Base-by-base conservation (phyloP, 768 basidiomycete species). In the Galerina marginata region DNA sequence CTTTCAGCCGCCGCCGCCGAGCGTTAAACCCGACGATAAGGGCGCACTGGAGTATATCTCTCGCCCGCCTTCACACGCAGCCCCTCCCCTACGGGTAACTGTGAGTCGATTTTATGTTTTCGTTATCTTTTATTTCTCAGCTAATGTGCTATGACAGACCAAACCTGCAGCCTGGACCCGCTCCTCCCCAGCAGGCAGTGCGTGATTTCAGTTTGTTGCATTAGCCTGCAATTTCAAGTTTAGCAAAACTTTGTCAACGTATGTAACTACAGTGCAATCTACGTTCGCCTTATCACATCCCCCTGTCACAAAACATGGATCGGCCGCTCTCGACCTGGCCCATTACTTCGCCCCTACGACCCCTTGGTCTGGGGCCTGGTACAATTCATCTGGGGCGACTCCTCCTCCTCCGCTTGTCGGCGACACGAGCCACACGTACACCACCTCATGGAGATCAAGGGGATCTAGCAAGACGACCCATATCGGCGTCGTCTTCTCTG, bases 401-500 rank as follows among this genome's bases (percentile, higher is more conserved):
- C 47, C 70, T 23, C 79, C 81, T 2, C 72, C 78, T 38, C 68
- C 71, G 7, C 51, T 75, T 9, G 58, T 65, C 15, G 70, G 68
- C 50, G 67, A 65, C 40, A 67, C 44, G 9, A 54, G 74, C 33
- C 70, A 75, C 40, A 56, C 65, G 25, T 72, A 66, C 49, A 58
- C 69, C 11, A 71, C 67, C 47, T 65, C 74, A 23, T 76, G 73
- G 67, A 58, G 67, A 61, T 69, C 67, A 6, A 60, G 62, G 7
- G 77, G 75, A 9, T 60, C 59, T 2, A 69, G 62, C 29, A 72
- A 74, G 63, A 77, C 75, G 0, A 61, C 75, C 16, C 67, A 65
- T 47, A 73, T 75, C 43, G 79, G 79, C 7, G 71, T 78, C 7
- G 64, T 83, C 46, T 84, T 83, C 71, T 71, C 75, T 6, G 84